Evolutionary conservation across 164 flowering plant species (phyloP).

Genomic region (Annona squamosa): DNA sequence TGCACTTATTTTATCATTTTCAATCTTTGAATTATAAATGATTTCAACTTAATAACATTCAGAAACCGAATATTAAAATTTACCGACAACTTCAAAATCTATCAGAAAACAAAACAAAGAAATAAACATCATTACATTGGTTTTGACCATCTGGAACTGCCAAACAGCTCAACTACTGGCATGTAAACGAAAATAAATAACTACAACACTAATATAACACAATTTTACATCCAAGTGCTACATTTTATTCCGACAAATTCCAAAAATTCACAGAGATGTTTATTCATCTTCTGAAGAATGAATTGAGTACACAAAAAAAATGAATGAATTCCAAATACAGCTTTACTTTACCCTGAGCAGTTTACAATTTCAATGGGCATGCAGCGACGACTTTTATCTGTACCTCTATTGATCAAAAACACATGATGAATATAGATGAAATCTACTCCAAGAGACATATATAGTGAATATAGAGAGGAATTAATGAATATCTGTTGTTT

Average conservation of each 20-base stretch:
- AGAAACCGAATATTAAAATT: too few relatives aligned
- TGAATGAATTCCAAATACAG: conserved; percentile 9
- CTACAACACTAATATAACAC: background rate
- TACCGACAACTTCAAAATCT: too few relatives aligned
- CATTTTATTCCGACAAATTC: conserved; percentile 5
- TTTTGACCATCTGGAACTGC: background rate
- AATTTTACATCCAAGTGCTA: background rate
- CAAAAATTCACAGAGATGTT: conserved; percentile 12
- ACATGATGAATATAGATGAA: background rate
- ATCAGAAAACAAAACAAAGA: background rate
- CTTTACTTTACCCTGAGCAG: conserved; percentile 11
- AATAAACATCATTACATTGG: background rate
- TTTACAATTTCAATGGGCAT: conserved; percentile 22
- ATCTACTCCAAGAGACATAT: background rate
- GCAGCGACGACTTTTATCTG: background rate
- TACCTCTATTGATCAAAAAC: conserved; percentile 1
- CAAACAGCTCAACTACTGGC: background rate
- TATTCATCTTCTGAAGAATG: conserved; percentile 14
- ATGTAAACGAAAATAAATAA: background rate
- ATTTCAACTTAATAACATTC: too few relatives aligned
- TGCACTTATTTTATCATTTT: too few relatives aligned
- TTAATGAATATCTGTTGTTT: background rate
- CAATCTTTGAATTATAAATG: too few relatives aligned
- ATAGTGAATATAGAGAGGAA: conserved; percentile 3
- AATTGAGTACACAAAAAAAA: conserved; percentile 13